These are phyloP conservation scores for Cladosporium sp. DNA, from an alignment of 2,329 filamentous ascomycete genomes.

Conservation along the genomic window DNA sequence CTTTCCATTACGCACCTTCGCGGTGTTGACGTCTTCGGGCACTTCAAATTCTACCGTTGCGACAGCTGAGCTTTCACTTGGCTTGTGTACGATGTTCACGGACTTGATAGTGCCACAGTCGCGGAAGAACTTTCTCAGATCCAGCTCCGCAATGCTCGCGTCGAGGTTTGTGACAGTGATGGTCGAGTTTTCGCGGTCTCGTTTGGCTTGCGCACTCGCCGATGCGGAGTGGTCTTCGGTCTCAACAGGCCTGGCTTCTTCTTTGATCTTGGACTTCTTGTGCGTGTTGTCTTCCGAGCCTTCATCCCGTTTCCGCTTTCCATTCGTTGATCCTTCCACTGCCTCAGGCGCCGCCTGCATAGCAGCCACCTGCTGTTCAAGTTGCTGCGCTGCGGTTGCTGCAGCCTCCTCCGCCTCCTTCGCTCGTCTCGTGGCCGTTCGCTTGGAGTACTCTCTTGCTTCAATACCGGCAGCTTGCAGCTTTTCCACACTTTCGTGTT, in stretches of 20 bases:
- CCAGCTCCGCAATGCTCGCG: conserved; percentile 64
- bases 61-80: conserved; percentile 57
- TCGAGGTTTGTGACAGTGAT: conserved; percentile 80
- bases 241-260: conserved; percentile 25
- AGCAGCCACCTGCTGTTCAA: conserved; percentile 35
- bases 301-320: conserved; percentile 75
- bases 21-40: conserved; percentile 76
- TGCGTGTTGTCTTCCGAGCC: conserved; percentile 53
- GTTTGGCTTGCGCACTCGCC: conserved; percentile 54
- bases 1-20: conserved; percentile 78
- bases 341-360: conserved; percentile 24
- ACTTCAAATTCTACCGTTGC: conserved; percentile 84
- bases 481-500: conserved; percentile 78
- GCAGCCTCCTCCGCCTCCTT: conserved; percentile 67
- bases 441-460: conserved; percentile 67
- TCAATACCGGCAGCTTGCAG: conserved; percentile 73
- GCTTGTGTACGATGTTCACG: conserved; percentile 66
- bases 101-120: conserved; percentile 84
- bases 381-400: conserved; percentile 50
- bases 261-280: conserved; percentile 66
- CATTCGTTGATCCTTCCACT: conserved; percentile 27
- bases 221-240: conserved; percentile 38
- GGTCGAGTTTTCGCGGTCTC: conserved; percentile 88
- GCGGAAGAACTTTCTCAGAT: conserved; percentile 84
- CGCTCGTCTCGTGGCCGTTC: conserved; percentile 63